Percentiles rank a stretch among this genome's conserved stretches.
Evolutionary conservation across 345 rosid species (phyloP).

Genomic region (Clausena lansium): DNA sequence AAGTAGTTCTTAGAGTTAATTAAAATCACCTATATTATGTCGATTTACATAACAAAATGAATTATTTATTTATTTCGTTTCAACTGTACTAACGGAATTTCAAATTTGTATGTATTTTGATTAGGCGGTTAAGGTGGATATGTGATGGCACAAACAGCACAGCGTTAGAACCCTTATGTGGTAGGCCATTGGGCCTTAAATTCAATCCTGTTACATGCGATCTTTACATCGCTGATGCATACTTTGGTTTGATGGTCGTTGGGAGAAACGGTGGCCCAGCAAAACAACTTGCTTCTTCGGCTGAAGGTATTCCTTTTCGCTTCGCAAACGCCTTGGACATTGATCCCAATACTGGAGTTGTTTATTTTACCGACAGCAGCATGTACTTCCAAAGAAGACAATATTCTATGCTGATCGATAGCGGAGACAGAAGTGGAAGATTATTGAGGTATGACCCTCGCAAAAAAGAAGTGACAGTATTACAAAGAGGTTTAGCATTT

Average conservation of each 20-base stretch:
- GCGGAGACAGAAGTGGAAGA: slow-evolving; percentile 42
- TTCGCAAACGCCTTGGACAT: slow-evolving; percentile 49
- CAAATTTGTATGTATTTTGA: background rate
- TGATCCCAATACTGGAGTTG: slow-evolving; percentile 33
- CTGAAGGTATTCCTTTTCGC: slow-evolving; percentile 36
- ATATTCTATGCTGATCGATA: slow-evolving; percentile 8
- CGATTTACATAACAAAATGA: too few relatives aligned
- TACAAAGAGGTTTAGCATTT: slow-evolving; percentile 29
- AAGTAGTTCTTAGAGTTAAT: too few relatives aligned
- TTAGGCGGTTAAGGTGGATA: slow-evolving; percentile 22
- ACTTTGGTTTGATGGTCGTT: slow-evolving; percentile 43
- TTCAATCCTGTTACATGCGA: slow-evolving; percentile 43
- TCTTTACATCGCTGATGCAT: slow-evolving; percentile 65
- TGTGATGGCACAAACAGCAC: slow-evolving; percentile 44
- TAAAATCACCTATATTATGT: too few relatives aligned
- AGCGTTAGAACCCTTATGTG: slow-evolving; percentile 34
- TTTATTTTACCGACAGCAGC: slow-evolving; percentile 59
- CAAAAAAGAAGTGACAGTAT: slow-evolving; percentile 26
- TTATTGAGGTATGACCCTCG: slow-evolving; percentile 40
- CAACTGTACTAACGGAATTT: too few relatives aligned
- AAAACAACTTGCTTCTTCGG: slow-evolving; percentile 26
- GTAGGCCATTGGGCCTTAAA: slow-evolving; percentile 54
- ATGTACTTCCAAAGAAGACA: slow-evolving; percentile 41
- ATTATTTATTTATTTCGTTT: too few relatives aligned
- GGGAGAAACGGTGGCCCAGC: slow-evolving; percentile 48